Base-by-base conservation (phyloP, 768 basidiomycete genomes). In the Lactarius indigo region DNA sequence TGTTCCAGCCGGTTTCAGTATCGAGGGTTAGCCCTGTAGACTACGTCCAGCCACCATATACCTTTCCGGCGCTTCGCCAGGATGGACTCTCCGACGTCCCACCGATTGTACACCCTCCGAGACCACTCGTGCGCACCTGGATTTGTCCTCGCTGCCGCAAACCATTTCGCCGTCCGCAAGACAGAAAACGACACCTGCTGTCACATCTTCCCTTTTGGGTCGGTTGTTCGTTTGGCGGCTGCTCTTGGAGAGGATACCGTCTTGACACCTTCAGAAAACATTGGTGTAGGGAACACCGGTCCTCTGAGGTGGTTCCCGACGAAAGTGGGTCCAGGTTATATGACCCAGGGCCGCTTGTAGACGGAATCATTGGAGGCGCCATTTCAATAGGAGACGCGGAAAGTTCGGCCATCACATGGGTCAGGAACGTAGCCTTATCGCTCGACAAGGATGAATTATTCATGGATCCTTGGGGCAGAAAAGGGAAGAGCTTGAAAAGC, bases 181-280 rank as follows among this genome's bases (percentile, higher is more conserved):
- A 67, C 1, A 52, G 50, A 30, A 35, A 37, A 23, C 23, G 62
- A 5, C 66, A 67, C 3, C 1, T 59, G 9, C 10, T n/a, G 1
- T 37, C 23, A 3, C 62, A 67, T 23, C 41, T 64, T 30, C 62
- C 66, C 1, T 37, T 31, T 1, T 67, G 57, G 37, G 28, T 67
- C 23, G 20, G 33, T 28, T 67, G 62, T 20, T 31, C 37, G n/a
- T 5, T 23, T 15, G 26, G 9, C 31, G 61, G 33, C 17, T 67
- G 66, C 4, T 30, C 66, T 0, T 67, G 66, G 62, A 67, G 62
- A 37, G 66, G 66, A 1, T 52, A 47, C 17, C 62, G 61, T 15
- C 41, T 31, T 26, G 66, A 67, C n/a, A 13, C 26, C 18, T 44
- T 67, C 20, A 44, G 13, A 17, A 59, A 23, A 13, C 66, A 67